Evolutionary conservation across 345 rosid species (phyloP).

Genomic region (Salix udensis): DNA sequence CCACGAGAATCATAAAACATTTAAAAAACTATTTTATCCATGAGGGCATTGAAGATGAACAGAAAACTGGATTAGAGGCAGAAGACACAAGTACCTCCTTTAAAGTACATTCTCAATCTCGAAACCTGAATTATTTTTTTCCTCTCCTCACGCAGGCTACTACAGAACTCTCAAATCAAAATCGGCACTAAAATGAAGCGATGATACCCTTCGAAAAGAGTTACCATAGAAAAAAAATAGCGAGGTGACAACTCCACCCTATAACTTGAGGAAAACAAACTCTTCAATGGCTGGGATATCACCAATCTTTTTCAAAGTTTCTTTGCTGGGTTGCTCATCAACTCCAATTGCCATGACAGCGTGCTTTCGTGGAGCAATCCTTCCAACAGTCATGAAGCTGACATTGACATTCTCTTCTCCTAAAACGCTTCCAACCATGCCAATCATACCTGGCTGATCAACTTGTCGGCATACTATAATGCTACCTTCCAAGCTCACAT

Average conservation of each 20-base stretch:
- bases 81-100: not conserved
- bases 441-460: slow-evolving; percentile 33
- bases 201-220: slow-evolving; percentile 6
- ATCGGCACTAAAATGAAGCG: slow-evolving; percentile 9
- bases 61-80: not conserved
- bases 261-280: slow-evolving; percentile 27
- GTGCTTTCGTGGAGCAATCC: slow-evolving; percentile 26
- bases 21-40: not conserved
- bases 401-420: slow-evolving; percentile 28
- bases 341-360: slow-evolving; percentile 36
- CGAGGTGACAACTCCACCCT: not conserved
- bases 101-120: not conserved
- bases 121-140: slow-evolving; percentile 20
- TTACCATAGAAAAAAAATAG: no score
- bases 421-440: slow-evolving; percentile 24
- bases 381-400: slow-evolving; percentile 33
- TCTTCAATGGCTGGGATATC: slow-evolving; percentile 26
- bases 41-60: not conserved
- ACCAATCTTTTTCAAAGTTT: slow-evolving; percentile 22
- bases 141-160: slow-evolving; percentile 11
- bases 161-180: slow-evolving; percentile 23
- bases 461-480: slow-evolving; percentile 28
- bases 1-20: not conserved
- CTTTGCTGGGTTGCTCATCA: slow-evolving; percentile 20
- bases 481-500: slow-evolving; percentile 33